These are phyloP conservation scores for Leccinum fibrillosum DNA, from an alignment of 768 basidiomycete genomes.

Conservation along the genomic window DNA sequence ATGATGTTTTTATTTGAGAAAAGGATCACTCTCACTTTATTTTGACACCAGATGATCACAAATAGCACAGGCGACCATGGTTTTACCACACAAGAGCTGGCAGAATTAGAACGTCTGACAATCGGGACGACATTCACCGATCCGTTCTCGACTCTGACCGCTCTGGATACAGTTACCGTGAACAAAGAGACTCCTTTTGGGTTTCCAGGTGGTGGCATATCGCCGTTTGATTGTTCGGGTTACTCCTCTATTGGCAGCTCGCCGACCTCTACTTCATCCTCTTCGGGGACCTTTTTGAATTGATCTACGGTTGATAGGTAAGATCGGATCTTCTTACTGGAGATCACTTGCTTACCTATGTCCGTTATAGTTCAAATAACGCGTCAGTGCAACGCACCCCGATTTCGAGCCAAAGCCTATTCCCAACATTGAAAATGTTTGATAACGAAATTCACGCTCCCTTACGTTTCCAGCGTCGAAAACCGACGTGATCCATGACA, in stretches of 20 bases:
- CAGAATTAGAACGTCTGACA: conserved; percentile 16
- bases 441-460: conserved; percentile 2
- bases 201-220: conserved; percentile 5
- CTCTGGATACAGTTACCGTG: not conserved
- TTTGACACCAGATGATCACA: not conserved
- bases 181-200: not conserved
- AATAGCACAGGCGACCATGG: not conserved
- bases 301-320: not conserved
- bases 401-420: not conserved
- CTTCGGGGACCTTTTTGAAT: conserved; percentile 5
- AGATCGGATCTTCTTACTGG: not conserved
- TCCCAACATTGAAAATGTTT: not conserved
- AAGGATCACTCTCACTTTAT: not conserved
- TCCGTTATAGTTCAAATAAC: not conserved
- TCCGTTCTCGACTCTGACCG: conserved; percentile 16
- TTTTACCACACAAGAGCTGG: conserved; percentile 11
- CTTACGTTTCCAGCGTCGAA: not conserved
- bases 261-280: conserved; percentile 7
- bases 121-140: conserved; percentile 22
- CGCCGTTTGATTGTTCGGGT: conserved; percentile 18
- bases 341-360: not conserved
- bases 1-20: not conserved
- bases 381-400: not conserved
- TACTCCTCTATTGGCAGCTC: conserved; percentile 2
- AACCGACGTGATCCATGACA: not conserved